Conservation (phyloP, 2,329 filamentous ascomycete genomes). For the Exserohilum rostratum region DNA sequence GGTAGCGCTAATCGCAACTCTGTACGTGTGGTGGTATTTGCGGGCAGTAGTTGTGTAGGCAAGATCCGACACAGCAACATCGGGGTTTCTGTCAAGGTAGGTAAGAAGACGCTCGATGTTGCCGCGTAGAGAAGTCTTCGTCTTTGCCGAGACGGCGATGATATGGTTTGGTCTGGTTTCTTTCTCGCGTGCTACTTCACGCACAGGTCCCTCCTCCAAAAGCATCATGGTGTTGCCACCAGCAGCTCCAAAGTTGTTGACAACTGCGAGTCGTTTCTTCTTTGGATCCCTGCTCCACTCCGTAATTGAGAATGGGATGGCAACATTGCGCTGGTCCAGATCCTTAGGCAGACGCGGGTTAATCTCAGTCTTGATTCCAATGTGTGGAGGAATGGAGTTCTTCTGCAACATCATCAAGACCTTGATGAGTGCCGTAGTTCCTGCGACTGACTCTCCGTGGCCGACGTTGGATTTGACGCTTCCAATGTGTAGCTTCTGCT, state of each 20-base stretch:
- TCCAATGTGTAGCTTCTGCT: constrained; percentile 29
- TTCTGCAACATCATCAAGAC: constrained; percentile 39
- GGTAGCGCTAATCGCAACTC: constrained; percentile 6
- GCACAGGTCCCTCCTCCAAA: not conserved
- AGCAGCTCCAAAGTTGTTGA: constrained; percentile 3
- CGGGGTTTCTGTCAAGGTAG: constrained; percentile 1
- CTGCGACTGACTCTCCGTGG: constrained; percentile 45
- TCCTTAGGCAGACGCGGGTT: constrained; percentile 10
- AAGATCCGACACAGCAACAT: constrained; percentile 8
- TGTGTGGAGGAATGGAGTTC: constrained; percentile 22
- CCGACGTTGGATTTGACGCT: constrained; percentile 46
- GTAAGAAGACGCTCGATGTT: constrained; percentile 6
- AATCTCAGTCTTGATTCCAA: not conserved
- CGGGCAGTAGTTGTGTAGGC: constrained; percentile 33
- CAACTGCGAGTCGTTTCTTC: not conserved
- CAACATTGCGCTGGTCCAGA: not conserved
- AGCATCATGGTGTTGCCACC: not conserved
- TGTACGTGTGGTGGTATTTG: constrained; percentile 25
- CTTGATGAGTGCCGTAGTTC: constrained; percentile 42
- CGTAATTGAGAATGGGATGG: not conserved
- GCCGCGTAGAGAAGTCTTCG: constrained; percentile 2
- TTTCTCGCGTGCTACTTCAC: constrained; percentile 8
- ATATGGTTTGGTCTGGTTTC: not conserved
- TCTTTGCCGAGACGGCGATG: constrained; percentile 2
- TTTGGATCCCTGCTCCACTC: not conserved